phyloP scores from a whole-genome alignment of 2,329 filamentous ascomycete species.

The Albifimbria verrucaria region DNA sequence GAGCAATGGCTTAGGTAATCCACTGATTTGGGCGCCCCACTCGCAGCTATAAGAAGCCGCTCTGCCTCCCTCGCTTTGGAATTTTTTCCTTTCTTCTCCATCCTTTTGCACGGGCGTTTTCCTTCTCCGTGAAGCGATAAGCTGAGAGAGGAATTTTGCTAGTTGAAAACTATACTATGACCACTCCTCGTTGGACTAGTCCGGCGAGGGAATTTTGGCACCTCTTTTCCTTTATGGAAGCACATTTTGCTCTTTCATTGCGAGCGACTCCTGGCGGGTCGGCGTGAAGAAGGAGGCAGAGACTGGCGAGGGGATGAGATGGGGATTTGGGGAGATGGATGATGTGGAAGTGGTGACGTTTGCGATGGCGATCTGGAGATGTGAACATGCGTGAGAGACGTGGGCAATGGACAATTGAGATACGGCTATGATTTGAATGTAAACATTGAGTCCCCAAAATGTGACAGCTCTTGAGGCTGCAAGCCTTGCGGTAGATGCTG shows the following conservation, averaged over 20 bases:
- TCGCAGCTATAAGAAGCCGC: slow-evolving; percentile 29
- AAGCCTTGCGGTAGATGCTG: no score
- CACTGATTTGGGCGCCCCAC: slow-evolving; percentile 3
- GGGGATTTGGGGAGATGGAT: no score
- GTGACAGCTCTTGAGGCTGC: no score
- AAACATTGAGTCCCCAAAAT: no score
- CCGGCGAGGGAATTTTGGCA: slow-evolving; percentile 73
- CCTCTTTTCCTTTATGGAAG: slow-evolving; percentile 24
- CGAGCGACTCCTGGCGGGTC: slow-evolving; percentile 26
- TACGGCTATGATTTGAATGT: no score
- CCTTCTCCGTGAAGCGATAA: slow-evolving; percentile 59
- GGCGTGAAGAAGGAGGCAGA: slow-evolving; percentile 42
- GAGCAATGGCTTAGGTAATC: slow-evolving; percentile 11
- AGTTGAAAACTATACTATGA: slow-evolving; percentile 81
- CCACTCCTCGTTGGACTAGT: slow-evolving; percentile 64
- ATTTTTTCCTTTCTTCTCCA: slow-evolving; percentile 44
- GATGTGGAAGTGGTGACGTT: no score
- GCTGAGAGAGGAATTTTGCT: slow-evolving; percentile 80
- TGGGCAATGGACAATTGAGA: no score
- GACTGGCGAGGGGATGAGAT: no score
- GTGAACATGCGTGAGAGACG: no score
- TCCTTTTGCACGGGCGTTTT: slow-evolving; percentile 68
- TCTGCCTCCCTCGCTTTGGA: slow-evolving; percentile 20
- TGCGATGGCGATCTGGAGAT: no score
- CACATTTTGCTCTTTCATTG: slow-evolving; percentile 38